phyloP scores from a whole-genome alignment of 2,329 filamentous ascomycete species.

The Orbilia blumenaviensis region DNA sequence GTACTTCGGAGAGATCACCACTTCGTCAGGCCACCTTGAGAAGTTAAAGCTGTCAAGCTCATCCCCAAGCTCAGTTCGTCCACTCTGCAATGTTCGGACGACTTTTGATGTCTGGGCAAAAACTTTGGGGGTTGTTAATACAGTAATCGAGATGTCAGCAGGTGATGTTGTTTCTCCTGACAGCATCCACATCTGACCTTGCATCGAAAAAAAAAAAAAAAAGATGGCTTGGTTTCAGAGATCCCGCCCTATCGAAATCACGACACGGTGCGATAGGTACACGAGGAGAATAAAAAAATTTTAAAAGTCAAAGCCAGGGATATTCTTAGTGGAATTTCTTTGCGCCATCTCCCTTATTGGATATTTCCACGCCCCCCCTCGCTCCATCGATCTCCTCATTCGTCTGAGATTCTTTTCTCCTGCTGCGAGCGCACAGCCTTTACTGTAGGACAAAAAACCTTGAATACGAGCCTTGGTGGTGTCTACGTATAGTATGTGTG shows the following conservation, averaged over 20 bases:
- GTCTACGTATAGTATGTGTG: slow-evolving; percentile 1
- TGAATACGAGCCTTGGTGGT: slow-evolving; percentile 11
- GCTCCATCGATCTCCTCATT: slow-evolving; percentile 6
- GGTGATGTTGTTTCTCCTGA: slow-evolving; percentile 12
- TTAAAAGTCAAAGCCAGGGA: slow-evolving; percentile 39
- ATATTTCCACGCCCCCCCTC: neutral
- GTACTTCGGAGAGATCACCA: neutral
- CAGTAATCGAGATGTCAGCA: slow-evolving; percentile 12
- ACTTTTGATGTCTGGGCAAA: neutral
- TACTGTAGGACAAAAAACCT: neutral
- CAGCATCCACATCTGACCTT: slow-evolving; percentile 9
- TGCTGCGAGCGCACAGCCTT: neutral
- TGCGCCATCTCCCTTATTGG: slow-evolving; percentile 26
- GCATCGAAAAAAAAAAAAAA: neutral
- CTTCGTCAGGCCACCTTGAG: slow-evolving; percentile 13
- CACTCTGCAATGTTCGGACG: neutral
- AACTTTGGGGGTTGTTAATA: neutral
- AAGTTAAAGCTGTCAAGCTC: too few species aligned
- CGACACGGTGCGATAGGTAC: too few species aligned
- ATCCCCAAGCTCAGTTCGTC: neutral
- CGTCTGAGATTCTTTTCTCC: neutral
- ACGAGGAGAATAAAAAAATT: too few species aligned
- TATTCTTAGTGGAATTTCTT: slow-evolving; percentile 1
- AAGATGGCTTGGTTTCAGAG: slow-evolving; percentile 6
- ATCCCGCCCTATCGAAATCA: slow-evolving; percentile 13